phyloP scores from a whole-genome alignment of 257 asterid genomes.

The Vinca minor region DNA sequence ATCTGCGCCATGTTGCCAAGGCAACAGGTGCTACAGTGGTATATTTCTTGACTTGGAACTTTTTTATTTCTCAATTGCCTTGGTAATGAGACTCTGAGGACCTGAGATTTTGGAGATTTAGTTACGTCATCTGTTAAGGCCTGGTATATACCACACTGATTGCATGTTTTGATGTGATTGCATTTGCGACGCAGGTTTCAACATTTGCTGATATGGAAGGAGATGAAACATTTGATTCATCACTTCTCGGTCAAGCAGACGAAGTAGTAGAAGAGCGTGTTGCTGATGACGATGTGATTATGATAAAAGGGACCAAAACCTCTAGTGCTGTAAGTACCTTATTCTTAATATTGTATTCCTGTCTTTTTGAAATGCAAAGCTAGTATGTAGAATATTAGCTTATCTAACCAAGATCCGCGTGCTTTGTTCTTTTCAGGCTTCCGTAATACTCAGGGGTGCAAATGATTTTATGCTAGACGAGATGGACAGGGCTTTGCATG shows the following conservation, averaged over 20 bases:
- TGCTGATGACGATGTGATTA: conserved; percentile 80
- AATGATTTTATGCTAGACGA: conserved; percentile 93
- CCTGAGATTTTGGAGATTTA: neutral
- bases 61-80: neutral
- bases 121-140: neutral
- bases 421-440: conserved; percentile 43
- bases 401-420: neutral
- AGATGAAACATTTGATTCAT: conserved; percentile 82
- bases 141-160: neutral
- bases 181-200: conserved; percentile 48
- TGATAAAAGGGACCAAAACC: conserved; percentile 84
- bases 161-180: neutral
- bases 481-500: conserved; percentile 97
- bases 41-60: conserved; percentile 20
- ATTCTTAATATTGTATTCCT: conserved; percentile 1
- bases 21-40: conserved; percentile 93
- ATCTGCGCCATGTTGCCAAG: conserved; percentile 90
- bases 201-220: conserved; percentile 97
- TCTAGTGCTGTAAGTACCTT: conserved; percentile 53
- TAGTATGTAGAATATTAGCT: neutral
- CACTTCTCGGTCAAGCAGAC: conserved; percentile 74
- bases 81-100: neutral
- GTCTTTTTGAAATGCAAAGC: conserved; percentile 1
- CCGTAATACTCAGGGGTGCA: conserved; percentile 87
- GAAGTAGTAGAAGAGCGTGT: conserved; percentile 93